Evolutionary conservation across 108 stramenopile genomes (phyloP).

Genomic region (Cyclostephanos invisitatus): DNA sequence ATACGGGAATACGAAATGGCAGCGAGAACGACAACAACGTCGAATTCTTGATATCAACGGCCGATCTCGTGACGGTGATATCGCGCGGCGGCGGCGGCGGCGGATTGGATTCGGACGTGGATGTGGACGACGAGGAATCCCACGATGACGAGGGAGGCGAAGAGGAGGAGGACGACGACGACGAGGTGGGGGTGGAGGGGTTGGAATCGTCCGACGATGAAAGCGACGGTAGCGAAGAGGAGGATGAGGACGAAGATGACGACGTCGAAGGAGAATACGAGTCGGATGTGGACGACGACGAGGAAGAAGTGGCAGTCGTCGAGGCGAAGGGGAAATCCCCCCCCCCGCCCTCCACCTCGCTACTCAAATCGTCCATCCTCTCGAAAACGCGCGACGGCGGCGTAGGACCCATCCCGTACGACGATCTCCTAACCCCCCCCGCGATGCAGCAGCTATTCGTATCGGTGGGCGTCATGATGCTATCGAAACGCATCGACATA

Average conservation of each 20-base stretch:
- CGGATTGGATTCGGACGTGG: conserved; percentile 4
- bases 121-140: conserved; percentile 8
- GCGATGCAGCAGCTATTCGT: conserved; percentile 38
- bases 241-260: neutral
- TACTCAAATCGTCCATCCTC: conserved; percentile 22
- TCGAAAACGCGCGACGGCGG: conserved; percentile 7
- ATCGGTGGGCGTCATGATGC: conserved; percentile 64
- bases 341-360: neutral
- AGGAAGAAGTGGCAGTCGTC: conserved; percentile 17
- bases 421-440: conserved; percentile 42
- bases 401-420: conserved; percentile 19
- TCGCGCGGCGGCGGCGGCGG: neutral
- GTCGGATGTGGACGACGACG: neutral
- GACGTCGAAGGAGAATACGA: neutral
- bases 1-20: neutral
- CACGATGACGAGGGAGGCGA: conserved; percentile 18
- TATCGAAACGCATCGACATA: conserved; percentile 59
- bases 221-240: conserved; percentile 11
- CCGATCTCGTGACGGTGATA: neutral
- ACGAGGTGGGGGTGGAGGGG: conserved; percentile 16
- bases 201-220: conserved; percentile 22
- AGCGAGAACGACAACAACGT: neutral
- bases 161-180: conserved; percentile 18
- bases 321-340: neutral
- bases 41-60: neutral